Conservation (phyloP, 2,329 filamentous ascomycete species). For the Aspergillus oerlinghausenensis region DNA sequence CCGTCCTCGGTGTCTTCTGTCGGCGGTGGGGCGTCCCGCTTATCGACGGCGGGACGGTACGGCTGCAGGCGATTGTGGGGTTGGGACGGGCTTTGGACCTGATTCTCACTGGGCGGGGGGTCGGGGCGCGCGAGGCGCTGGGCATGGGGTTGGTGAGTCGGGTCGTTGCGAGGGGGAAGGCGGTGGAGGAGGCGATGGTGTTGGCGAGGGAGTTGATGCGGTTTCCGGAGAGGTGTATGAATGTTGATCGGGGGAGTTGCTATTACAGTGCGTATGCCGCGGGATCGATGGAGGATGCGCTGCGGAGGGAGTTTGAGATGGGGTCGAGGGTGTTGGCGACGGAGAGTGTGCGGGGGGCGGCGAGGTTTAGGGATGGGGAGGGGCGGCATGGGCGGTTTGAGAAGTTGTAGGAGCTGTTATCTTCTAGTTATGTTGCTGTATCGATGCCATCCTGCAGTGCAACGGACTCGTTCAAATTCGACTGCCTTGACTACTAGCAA, state of each 20-base stretch:
- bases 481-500: too few relatives aligned
- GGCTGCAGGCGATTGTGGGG: constrained; percentile 49
- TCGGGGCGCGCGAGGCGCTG: constrained; percentile 48
- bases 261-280: constrained; percentile 51
- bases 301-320: constrained; percentile 45
- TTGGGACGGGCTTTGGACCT: constrained; percentile 53
- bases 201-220: constrained; percentile 45
- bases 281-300: constrained; percentile 46
- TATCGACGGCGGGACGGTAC: constrained; percentile 51
- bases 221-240: constrained; percentile 53
- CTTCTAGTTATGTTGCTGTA: too few relatives aligned
- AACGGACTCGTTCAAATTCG: background rate
- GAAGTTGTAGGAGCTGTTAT: background rate
- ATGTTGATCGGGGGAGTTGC: constrained; percentile 44
- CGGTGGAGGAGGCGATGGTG: constrained; percentile 45
- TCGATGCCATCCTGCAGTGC: background rate
- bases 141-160: constrained; percentile 51
- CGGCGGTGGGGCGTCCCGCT: constrained; percentile 51
- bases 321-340: constrained; percentile 40
- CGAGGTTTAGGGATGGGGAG: constrained; percentile 36
- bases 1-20: constrained; percentile 54
- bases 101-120: constrained; percentile 51
- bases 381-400: constrained; percentile 46
- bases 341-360: constrained; percentile 43
- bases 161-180: constrained; percentile 48